These are phyloP conservation scores for Pseudognaphalium luteoalbum DNA, from an alignment of 129 eudicot genomes.

Conservation along the genomic window DNA sequence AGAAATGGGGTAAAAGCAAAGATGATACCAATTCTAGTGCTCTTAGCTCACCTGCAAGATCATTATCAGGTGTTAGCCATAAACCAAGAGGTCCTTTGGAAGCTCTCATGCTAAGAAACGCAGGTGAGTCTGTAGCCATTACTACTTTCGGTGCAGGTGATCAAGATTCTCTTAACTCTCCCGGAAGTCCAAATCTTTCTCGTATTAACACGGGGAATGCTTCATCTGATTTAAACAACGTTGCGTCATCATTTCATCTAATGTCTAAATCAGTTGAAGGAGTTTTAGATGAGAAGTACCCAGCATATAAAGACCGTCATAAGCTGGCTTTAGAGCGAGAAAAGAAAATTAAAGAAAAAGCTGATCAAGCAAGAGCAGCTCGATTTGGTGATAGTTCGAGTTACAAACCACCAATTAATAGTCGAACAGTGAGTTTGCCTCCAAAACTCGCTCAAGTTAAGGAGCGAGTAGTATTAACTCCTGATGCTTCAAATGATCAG, in stretches of 20 bases:
- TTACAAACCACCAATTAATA: slow-evolving; percentile 39
- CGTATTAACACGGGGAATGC: slow-evolving; percentile 4
- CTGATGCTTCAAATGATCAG: slow-evolving; percentile 50
- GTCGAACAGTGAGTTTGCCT: slow-evolving; percentile 58
- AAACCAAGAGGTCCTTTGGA: slow-evolving; percentile 90
- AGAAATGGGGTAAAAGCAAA: slow-evolving; percentile 88
- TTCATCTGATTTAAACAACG: slow-evolving; percentile 52
- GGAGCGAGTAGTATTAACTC: slow-evolving; percentile 50
- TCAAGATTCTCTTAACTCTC: slow-evolving; percentile 56
- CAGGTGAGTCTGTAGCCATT: slow-evolving; percentile 83
- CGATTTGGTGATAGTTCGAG: slow-evolving; percentile 67
- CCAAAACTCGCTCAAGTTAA: slow-evolving; percentile 83
- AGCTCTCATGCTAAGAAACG: slow-evolving; percentile 83
- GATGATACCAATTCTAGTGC: slow-evolving; percentile 78
- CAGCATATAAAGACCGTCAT: slow-evolving; percentile 89
- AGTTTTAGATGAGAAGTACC: slow-evolving; percentile 86
- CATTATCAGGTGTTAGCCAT: slow-evolving; percentile 59
- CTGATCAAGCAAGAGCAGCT: slow-evolving; percentile 89
- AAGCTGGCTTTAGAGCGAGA: slow-evolving; percentile 93
- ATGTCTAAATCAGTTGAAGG: slow-evolving; percentile 99
- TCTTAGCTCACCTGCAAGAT: slow-evolving; percentile 81
- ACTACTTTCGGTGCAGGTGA: slow-evolving; percentile 81
- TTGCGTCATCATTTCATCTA: slow-evolving; percentile 67
- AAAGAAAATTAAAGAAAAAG: slow-evolving; percentile 83
- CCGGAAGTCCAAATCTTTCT: slow-evolving; percentile 42